These are phyloP conservation scores for Cyberlindnera nakhonratchasimensis DNA, from an alignment of 805 yeast species.

Conservation along the genomic window DNA sequence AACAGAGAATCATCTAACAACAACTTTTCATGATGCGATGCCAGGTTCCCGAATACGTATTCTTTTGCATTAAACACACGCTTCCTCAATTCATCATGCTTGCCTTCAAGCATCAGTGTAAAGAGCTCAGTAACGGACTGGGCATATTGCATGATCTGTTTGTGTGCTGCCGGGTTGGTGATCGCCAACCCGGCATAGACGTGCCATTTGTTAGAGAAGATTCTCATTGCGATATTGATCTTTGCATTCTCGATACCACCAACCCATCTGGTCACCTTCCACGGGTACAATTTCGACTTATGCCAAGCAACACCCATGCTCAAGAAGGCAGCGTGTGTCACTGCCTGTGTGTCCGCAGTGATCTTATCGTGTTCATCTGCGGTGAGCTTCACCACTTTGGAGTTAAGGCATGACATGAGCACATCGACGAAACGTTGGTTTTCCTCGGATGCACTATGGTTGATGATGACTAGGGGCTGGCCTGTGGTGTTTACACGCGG, in stretches of 20 bases:
- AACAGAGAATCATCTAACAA: conserved; percentile 75
- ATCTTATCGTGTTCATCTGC: conserved; percentile 92
- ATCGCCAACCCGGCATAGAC: conserved; percentile 97
- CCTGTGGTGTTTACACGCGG: conserved; percentile 87
- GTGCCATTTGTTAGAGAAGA: conserved; percentile 94
- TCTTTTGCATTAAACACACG: conserved; percentile 66
- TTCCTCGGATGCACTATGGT: conserved; percentile 58
- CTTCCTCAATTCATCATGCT: conserved; percentile 50
- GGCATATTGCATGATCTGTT: conserved; percentile 86
- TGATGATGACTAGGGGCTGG: conserved; percentile 86
- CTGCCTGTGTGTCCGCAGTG: conserved; percentile 98
- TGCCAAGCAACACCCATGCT: conserved; percentile 98
- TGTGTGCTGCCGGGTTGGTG: conserved; percentile 91
- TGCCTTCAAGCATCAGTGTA: conserved; percentile 74
- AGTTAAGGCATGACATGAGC: conserved; percentile 67
- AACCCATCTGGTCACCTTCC: conserved; percentile 81
- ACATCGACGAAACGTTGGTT: conserved; percentile 58
- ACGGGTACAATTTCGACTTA: conserved; percentile 77
- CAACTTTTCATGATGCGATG: conserved; percentile 52
- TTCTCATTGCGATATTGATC: conserved; percentile 86
- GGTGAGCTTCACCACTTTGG: conserved; percentile 70
- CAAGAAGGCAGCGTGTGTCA: conserved; percentile 94
- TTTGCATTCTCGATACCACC: conserved; percentile 97
- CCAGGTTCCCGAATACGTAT: conserved; percentile 69
- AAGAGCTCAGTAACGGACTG: conserved; percentile 78